Percentiles rank a stretch among this genome's conserved stretches.
phyloP scores from a whole-genome alignment of 225 moss, liverwort and hornwort species.

The Polytrichum formosum region DNA sequence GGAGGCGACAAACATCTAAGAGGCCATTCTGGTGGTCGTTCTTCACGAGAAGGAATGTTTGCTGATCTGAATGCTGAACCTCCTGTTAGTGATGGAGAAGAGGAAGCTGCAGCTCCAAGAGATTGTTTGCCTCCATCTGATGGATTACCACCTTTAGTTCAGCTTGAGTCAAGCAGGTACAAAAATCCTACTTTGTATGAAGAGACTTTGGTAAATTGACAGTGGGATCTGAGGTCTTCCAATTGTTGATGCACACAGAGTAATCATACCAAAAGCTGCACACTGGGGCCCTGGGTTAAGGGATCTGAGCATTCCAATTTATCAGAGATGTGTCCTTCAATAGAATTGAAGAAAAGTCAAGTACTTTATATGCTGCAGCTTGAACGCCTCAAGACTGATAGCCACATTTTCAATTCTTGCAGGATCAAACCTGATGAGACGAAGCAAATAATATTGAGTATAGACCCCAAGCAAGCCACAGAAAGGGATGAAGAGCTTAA shows the following conservation, averaged over 20 bases:
- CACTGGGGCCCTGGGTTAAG: too few species aligned
- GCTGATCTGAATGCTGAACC: conserved; percentile 70
- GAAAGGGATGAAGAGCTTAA: conserved; percentile 55
- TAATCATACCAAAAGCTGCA: too few species aligned
- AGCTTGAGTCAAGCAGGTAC: conserved; percentile 61
- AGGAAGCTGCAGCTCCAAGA: conserved; percentile 40
- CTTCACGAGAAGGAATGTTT: conserved; percentile 43
- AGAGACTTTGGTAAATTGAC: background rate
- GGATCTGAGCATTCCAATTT: too few species aligned
- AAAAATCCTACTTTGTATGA: too few species aligned
- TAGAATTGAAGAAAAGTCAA: too few species aligned
- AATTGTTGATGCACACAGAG: background rate
- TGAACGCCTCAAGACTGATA: too few species aligned
- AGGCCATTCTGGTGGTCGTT: conserved; percentile 13
- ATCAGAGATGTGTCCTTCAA: too few species aligned
- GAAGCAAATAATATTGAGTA: conserved; percentile 43
- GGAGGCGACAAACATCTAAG: too few species aligned
- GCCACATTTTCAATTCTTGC: background rate
- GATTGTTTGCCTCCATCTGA: conserved; percentile 7
- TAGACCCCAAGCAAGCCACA: conserved; percentile 32
- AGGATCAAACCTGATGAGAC: conserved; percentile 63
- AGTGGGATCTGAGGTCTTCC: background rate
- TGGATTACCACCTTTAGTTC: conserved; percentile 35
- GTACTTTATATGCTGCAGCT: too few species aligned
- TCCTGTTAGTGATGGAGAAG: conserved; percentile 64